phyloP scores from a whole-genome alignment of 192 early-diverging fungal species.

The Backusella liffmaniae region DNA sequence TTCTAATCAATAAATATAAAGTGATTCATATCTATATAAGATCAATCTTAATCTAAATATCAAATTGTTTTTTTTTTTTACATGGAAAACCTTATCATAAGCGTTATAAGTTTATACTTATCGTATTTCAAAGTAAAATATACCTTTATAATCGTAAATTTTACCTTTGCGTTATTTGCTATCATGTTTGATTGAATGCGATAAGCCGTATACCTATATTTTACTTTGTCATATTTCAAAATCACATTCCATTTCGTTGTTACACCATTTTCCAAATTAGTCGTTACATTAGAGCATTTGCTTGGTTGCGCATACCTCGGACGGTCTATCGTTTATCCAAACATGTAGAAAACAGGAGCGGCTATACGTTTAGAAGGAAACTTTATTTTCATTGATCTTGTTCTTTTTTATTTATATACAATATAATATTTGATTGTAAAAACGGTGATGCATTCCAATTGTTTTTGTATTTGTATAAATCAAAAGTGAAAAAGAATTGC shows the following conservation, averaged over 20 bases:
- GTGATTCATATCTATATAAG: not conserved
- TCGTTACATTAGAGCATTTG: not conserved
- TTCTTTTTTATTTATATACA: not conserved
- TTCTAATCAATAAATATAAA: not conserved
- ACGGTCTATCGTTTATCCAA: slow-evolving; percentile 6
- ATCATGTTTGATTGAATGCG: not conserved
- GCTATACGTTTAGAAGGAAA: not conserved
- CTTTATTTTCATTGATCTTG: not conserved
- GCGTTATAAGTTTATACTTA: no score
- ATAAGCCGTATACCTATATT: not conserved
- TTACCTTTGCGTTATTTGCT: no score
- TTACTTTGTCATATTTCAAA: not conserved
- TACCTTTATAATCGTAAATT: not conserved
- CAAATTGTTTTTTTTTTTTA: not conserved
- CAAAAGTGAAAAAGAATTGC: no score
- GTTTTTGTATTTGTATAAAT: no score
- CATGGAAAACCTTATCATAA: no score
- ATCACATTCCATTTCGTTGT: not conserved
- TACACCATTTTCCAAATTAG: not conserved
- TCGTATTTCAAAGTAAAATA: no score
- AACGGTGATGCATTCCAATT: no score
- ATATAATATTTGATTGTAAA: no score
- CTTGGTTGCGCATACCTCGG: not conserved
- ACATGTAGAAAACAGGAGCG: not conserved
- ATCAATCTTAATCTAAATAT: not conserved